phyloP scores from a whole-genome alignment of 2,329 filamentous ascomycete species.

The Fusarium floridanum region DNA sequence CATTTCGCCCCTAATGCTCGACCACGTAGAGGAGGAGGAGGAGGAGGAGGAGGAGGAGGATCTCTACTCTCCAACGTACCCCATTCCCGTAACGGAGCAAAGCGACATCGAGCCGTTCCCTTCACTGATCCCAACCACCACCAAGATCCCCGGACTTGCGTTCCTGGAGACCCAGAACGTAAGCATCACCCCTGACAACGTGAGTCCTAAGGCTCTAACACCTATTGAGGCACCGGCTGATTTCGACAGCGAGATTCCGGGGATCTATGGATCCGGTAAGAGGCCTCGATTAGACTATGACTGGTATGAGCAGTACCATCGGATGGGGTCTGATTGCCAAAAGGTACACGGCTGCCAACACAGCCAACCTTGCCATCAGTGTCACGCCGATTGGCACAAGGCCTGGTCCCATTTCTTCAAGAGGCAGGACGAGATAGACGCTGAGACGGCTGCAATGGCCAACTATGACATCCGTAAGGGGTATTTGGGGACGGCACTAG shows the following conservation, averaged over 20 bases:
- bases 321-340: slow-evolving; percentile 30
- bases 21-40: neutral
- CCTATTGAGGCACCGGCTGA: slow-evolving; percentile 10
- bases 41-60: neutral
- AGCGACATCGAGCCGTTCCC: neutral
- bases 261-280: slow-evolving; percentile 25
- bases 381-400: slow-evolving; percentile 38
- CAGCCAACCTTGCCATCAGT: slow-evolving; percentile 28
- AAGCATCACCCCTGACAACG: neutral
- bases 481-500: slow-evolving; percentile 16
- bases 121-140: neutral
- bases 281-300: slow-evolving; percentile 28
- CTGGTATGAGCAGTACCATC: slow-evolving; percentile 43
- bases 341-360: slow-evolving; percentile 34
- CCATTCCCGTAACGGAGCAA: neutral
- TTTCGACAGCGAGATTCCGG: slow-evolving; percentile 33
- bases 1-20: neutral
- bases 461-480: slow-evolving; percentile 17
- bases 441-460: neutral
- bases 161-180: neutral
- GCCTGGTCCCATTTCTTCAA: slow-evolving; percentile 34
- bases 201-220: slow-evolving; percentile 9
- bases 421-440: slow-evolving; percentile 17
- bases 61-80: neutral
- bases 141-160: neutral